Evolutionary conservation across 192 early-diverging fungal species (phyloP), one percentile per base, ranked within the genome.

Genomic region (Backusella macrospora): DNA sequence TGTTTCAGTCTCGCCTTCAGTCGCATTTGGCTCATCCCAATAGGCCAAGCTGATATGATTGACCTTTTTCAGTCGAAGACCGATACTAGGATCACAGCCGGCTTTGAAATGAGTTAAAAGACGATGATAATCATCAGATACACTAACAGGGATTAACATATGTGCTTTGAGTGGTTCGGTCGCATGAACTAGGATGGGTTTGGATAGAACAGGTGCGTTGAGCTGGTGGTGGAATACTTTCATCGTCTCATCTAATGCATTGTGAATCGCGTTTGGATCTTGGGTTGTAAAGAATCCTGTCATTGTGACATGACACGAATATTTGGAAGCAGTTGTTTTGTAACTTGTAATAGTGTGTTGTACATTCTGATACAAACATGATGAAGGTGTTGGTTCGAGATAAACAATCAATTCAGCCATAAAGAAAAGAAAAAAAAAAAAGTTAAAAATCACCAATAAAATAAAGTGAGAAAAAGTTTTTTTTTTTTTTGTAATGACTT

Each of bases 11-110:
- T 64, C 10, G 6, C 52, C 6, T 6, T 15, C 7, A 40, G 46
- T 40, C 16, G 63, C 72, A 23, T 26, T 39, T 43, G 72, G 72
- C 43, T 73, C 72, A 62, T 73, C 65, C 72, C 72, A 73, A 67
- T 73, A 73, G 10, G 72, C 72, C 12, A 73, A 23, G 38, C 72
- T 73, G 37, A 73, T 67, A 10, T 73, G 72, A 55, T 73, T 46
- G 13, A 67, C 43, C 38, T 29, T 45, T 42, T 73, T 73, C 7
- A 43, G 4, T 10, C 70, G 34, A 8, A 71, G 29, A 16, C 15
- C 34, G 7, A 73, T 48, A 16, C 6, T 21, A 10, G 23, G 14
- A 18, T 26, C 49, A 37, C 10, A 62, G 1, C 13, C 18, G 4
- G 52, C 70, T 34, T 34, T 34, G 29, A 40, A 71, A 71, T 10